Conservation (phyloP, 2,329 filamentous ascomycete genomes). For the Colletotrichum australisinense region DNA sequence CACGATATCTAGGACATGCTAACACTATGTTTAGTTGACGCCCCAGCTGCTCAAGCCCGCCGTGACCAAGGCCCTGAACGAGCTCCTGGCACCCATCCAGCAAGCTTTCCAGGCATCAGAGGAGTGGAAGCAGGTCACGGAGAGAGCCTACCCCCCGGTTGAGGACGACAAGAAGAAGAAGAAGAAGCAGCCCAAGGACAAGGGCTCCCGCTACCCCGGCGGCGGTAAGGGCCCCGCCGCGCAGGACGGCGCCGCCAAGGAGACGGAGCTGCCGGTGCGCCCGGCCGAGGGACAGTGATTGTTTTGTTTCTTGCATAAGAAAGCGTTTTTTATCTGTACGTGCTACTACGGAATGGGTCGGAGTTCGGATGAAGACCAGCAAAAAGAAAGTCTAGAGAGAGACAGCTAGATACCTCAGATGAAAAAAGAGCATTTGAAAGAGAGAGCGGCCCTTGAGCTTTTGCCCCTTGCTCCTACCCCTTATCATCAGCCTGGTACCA, state of each 20-base stretch:
- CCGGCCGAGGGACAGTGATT: slow-evolving; percentile 26
- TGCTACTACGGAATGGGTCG: slow-evolving; percentile 29
- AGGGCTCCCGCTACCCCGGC: slow-evolving; percentile 74
- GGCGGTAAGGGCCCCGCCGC: slow-evolving; percentile 30
- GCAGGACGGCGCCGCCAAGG: slow-evolving; percentile 28
- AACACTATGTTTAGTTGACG: slow-evolving; percentile 63
- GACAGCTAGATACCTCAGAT: slow-evolving; percentile 31
- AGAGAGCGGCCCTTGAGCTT: not conserved
- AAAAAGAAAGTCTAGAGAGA: slow-evolving; percentile 30
- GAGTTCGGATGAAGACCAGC: slow-evolving; percentile 34
- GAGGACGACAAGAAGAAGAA: slow-evolving; percentile 72
- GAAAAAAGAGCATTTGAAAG: slow-evolving; percentile 20
- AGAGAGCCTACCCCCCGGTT: slow-evolving; percentile 83
- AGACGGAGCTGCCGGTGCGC: slow-evolving; percentile 32
- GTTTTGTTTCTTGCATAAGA: slow-evolving; percentile 20
- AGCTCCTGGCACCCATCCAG: slow-evolving; percentile 82
- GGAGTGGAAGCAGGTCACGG: slow-evolving; percentile 82
- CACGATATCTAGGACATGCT: slow-evolving; percentile 9
- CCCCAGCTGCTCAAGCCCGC: slow-evolving; percentile 92
- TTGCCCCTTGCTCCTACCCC: too few relatives aligned
- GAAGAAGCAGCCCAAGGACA: slow-evolving; percentile 82
- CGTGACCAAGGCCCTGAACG: slow-evolving; percentile 77
- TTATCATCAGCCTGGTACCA: not conserved
- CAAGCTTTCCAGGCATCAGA: slow-evolving; percentile 74
- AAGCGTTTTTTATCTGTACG: slow-evolving; percentile 23